Evolutionary conservation across 345 rosid species (phyloP).

Genomic region (Rhizophora mangle): DNA sequence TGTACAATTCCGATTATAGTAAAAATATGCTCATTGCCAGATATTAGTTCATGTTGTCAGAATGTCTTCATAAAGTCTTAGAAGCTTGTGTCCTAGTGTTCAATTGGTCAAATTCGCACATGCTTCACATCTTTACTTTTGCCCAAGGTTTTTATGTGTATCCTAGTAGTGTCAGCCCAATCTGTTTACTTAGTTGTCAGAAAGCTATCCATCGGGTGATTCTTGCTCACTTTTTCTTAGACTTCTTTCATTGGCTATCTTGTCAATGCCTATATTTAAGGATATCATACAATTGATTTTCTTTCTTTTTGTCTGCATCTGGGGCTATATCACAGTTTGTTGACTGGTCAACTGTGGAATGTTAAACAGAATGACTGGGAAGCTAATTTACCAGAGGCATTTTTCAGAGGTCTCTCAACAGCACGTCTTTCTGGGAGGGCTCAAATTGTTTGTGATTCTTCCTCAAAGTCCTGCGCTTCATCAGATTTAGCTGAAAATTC

Average conservation of each 20-base stretch:
- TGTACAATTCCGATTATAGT: neutral
- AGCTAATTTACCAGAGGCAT: conserved; percentile 50
- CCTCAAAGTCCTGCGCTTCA: conserved; percentile 31
- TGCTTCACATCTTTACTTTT: neutral
- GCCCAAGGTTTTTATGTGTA: neutral
- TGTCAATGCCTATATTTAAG: neutral
- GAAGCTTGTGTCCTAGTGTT: neutral
- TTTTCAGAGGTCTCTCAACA: conserved; percentile 75
- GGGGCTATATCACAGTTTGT: conserved; percentile 8
- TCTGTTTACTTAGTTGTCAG: neutral
- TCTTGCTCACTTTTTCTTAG: neutral
- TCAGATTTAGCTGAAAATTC: conserved; percentile 28
- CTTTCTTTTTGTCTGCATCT: conserved; percentile 1
- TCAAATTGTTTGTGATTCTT: conserved; percentile 58
- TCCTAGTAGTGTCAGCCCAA: neutral
- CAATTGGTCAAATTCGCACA: too few relatives aligned
- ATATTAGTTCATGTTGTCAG: neutral
- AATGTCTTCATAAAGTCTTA: neutral
- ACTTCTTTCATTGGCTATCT: neutral
- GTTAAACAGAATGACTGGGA: conserved; percentile 37
- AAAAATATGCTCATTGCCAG: neutral
- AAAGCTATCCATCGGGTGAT: neutral
- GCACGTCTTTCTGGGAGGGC: conserved; percentile 83
- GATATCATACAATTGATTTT: neutral
- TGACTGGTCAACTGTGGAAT: conserved; percentile 17